Percentiles rank a stretch among this genome's conserved stretches.
phyloP scores from a whole-genome alignment of 2,329 filamentous ascomycete species.

The Neofusicoccum ribis region DNA sequence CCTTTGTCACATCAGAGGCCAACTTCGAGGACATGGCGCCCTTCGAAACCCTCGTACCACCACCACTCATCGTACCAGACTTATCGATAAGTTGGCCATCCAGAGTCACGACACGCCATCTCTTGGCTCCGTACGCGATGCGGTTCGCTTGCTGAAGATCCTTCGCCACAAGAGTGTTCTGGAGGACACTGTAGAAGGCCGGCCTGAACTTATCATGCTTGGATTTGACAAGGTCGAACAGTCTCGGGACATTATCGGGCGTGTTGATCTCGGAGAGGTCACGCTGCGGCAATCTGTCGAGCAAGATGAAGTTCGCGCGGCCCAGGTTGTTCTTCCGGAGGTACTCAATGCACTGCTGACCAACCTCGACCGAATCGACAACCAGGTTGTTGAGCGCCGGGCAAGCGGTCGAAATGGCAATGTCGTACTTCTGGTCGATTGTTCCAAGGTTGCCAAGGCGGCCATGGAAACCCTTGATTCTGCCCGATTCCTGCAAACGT shows the following conservation, averaged over 20 bases:
- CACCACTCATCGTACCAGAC: constrained; percentile 98
- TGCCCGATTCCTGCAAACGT: constrained; percentile 91
- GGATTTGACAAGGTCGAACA: constrained; percentile 89
- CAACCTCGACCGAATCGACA: constrained; percentile 91
- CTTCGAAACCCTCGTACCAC: constrained; percentile 84
- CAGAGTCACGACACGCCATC: constrained; percentile 95
- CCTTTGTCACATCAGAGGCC: constrained; percentile 80
- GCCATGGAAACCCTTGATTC: constrained; percentile 96
- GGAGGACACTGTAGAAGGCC: constrained; percentile 92
- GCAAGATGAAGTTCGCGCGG: constrained; percentile 92
- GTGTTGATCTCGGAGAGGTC: constrained; percentile 81
- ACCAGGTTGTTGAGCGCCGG: constrained; percentile 92
- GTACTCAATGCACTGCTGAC: constrained; percentile 97
- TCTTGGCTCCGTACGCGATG: constrained; percentile 88
- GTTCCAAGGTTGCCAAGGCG: constrained; percentile 90
- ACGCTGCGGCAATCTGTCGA: constrained; percentile 79
- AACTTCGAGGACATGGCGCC: constrained; percentile 97
- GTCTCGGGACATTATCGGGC: constrained; percentile 84
- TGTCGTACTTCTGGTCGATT: constrained; percentile 91
- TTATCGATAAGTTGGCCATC: constrained; percentile 96
- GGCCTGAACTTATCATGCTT: constrained; percentile 85
- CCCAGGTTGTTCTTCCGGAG: constrained; percentile 96
- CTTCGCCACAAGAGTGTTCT: constrained; percentile 90
- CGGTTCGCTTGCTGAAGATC: constrained; percentile 95
- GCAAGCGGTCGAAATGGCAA: constrained; percentile 97